phyloP scores from a whole-genome alignment of 257 asterid genomes.

The Datura wrightii region DNA sequence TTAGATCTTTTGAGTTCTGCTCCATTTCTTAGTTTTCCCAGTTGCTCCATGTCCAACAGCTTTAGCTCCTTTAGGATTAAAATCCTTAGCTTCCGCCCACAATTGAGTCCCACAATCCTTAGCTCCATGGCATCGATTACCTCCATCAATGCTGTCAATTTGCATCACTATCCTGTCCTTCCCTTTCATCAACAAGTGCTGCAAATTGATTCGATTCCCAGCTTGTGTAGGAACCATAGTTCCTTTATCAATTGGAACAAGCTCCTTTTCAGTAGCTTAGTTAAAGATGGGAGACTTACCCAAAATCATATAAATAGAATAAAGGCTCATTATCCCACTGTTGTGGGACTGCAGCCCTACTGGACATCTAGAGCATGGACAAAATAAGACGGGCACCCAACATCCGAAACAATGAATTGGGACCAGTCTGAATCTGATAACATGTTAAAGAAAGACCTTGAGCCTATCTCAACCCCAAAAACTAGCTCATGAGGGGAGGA shows the following conservation, averaged over 20 bases:
- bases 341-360: no score
- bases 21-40: neutral
- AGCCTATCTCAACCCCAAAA: no score
- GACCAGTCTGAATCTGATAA: no score
- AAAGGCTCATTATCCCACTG: no score
- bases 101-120: no score
- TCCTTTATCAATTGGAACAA: no score
- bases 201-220: neutral
- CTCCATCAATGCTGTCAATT: neutral
- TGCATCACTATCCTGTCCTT: neutral
- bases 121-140: neutral
- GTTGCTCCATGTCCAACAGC: neutral
- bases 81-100: neutral
- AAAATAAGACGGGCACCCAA: neutral
- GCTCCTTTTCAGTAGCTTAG: no score
- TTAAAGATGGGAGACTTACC: no score
- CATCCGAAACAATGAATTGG: no score
- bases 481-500: no score
- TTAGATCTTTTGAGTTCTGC: neutral
- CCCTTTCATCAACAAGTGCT: neutral
- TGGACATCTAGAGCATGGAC: slow-evolving; percentile 5
- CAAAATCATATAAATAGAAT: no score
- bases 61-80: neutral
- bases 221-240: neutral
- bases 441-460: no score